Evolutionary conservation across 2,329 filamentous ascomycete genomes (phyloP).

Genomic region (Malbranchea cinnamomea): DNA sequence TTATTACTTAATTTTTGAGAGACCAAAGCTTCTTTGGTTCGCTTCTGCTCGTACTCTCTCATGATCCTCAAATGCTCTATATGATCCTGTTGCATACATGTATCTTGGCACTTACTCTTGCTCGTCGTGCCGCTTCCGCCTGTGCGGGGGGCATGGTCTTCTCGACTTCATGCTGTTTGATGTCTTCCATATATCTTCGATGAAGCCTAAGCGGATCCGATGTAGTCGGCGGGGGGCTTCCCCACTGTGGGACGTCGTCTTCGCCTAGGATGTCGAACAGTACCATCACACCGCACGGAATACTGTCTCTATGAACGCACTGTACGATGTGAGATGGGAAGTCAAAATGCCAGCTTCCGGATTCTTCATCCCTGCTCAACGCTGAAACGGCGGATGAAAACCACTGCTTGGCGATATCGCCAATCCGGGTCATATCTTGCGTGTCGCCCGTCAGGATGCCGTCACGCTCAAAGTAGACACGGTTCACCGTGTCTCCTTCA

Average conservation of each 20-base stretch:
- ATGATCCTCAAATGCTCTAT: slow-evolving; percentile 6
- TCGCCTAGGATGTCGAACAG: slow-evolving; percentile 14
- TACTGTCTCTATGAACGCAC: slow-evolving; percentile 13
- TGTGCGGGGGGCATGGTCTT: slow-evolving; percentile 15
- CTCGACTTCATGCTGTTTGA: slow-evolving; percentile 12
- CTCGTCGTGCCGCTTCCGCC: slow-evolving; percentile 12
- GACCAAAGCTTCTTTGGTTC: slow-evolving; percentile 14
- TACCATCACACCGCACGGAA: slow-evolving; percentile 18
- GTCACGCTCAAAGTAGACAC: slow-evolving; percentile 14
- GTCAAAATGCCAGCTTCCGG: slow-evolving; percentile 14
- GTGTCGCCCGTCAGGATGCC: slow-evolving; percentile 12
- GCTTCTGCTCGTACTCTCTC: slow-evolving; percentile 13
- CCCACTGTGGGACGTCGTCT: slow-evolving; percentile 15
- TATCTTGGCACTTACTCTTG: slow-evolving; percentile 10
- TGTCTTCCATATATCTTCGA: slow-evolving; percentile 10
- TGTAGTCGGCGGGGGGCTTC: slow-evolving; percentile 7
- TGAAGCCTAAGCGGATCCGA: slow-evolving; percentile 9
- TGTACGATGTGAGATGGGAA: slow-evolving; percentile 12
- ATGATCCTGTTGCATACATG: slow-evolving; percentile 11
- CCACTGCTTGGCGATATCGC: slow-evolving; percentile 13
- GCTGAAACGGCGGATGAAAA: slow-evolving; percentile 16
- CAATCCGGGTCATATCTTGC: slow-evolving; percentile 6
- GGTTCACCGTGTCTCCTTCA: slow-evolving; percentile 13
- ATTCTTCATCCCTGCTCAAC: slow-evolving; percentile 10
- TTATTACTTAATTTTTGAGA: slow-evolving; percentile 14